Percentiles rank a stretch among this genome's conserved stretches.
Evolutionary conservation across 495 filamentous ascomycete genomes (phyloP).

Genomic region (Lepraria neglecta): DNA sequence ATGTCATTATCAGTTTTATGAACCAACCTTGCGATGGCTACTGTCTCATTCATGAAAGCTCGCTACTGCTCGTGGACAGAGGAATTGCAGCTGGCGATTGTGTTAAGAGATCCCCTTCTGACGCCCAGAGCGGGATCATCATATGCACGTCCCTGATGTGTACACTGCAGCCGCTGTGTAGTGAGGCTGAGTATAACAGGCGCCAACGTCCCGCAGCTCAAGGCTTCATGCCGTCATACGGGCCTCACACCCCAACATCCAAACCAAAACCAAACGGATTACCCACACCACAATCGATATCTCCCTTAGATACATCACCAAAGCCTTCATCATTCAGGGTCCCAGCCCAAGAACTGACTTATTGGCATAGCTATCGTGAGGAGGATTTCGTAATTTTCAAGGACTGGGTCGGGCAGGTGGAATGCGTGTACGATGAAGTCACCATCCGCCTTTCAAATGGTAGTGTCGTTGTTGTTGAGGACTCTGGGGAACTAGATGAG

Average conservation of each 20-base stretch:
- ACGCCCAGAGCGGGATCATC: constrained; percentile 39
- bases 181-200: constrained; percentile 25
- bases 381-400: constrained; percentile 36
- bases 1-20: constrained; percentile 34
- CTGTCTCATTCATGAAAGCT: constrained; percentile 40
- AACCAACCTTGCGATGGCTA: constrained; percentile 24
- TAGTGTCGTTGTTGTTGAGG: constrained; percentile 35
- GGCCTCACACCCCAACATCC: background rate
- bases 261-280: background rate
- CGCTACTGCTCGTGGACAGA: constrained; percentile 40
- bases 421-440: constrained; percentile 30
- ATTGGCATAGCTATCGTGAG: constrained; percentile 31
- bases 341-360: constrained; percentile 29
- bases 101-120: constrained; percentile 40
- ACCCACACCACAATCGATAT: background rate
- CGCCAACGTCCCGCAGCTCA: constrained; percentile 18
- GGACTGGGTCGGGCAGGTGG: constrained; percentile 37
- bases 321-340: constrained; percentile 13
- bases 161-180: constrained; percentile 33
- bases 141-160: constrained; percentile 34
- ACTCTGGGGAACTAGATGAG: constrained; percentile 33
- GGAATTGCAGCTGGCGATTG: constrained; percentile 37
- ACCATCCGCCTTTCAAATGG: constrained; percentile 34
- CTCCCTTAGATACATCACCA: background rate
- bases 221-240: constrained; percentile 25